Evolutionary conservation across 2,329 filamentous ascomycete species (phyloP), one percentile per base, ranked within the genome.

Genomic region (Colletotrichum truncatum): DNA sequence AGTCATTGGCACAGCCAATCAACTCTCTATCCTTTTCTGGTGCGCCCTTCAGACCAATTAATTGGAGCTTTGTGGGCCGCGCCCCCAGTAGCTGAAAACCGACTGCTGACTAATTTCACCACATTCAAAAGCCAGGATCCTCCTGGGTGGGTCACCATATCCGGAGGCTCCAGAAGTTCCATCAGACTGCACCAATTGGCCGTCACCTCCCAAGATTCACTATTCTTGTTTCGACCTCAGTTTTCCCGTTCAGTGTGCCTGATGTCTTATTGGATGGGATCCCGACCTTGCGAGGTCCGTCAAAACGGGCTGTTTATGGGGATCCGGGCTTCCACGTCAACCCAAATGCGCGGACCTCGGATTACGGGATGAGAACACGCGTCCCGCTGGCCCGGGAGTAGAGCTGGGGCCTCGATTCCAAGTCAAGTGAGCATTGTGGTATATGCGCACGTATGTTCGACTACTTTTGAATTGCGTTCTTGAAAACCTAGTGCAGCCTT

Each of bases 201-300:
- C 32, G 16, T 14, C 9, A 26, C 16, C 34, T n/a, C 32, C 11
- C 18, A 21, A 46, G 28, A 48, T n/a, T 23, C 34, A 39, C 43
- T 30, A 23, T 21, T 38, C 63, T 64, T 66, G 63, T 63, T 63
- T 66, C 39, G 58, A 66, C 63, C 39, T 66, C 63, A 56, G 14
- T 32, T 36, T 28, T 38, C 23, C 32, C 48, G 3, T 25, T 7
- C 18, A 18, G 14, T 30, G 30, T 10, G 28, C 34, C 4, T 4
- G 26, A 12, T 25, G 39, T 43, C 16, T 23, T 21, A n/a, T 12
- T 43, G 39, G 39, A 25, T 43, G 39, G n/a, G n/a, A n/a, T n/a
- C n/a, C n/a, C n/a, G n/a, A n/a, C n/a, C n/a, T n/a, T n/a, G n/a
- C n/a, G n/a, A n/a, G n/a, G n/a, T n/a, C n/a, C n/a, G n/a, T n/a